Percentiles rank a stretch among this genome's conserved stretches.
Conservation (phyloP, 1,139 yeast genomes). For the Kodamaea alishanica region DNA sequence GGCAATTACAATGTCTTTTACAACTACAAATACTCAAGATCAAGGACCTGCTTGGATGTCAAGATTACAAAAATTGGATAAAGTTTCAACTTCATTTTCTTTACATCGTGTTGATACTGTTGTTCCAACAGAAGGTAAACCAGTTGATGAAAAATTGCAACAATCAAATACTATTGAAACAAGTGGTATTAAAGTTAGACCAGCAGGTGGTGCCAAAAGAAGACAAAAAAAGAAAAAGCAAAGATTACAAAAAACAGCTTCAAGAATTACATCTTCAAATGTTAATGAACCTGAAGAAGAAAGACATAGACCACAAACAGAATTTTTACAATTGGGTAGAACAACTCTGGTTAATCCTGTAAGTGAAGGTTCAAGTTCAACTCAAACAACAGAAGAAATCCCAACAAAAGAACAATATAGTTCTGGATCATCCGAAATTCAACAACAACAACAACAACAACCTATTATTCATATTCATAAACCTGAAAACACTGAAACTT, state of each 20-base stretch:
- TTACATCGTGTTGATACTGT: constrained; percentile 73
- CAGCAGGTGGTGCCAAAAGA: constrained; percentile 74
- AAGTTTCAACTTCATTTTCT: constrained; percentile 70
- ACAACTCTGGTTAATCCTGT: constrained; percentile 19
- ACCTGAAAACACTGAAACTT: constrained; percentile 3
- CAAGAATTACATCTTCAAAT: constrained; percentile 11
- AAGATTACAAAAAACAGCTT: constrained; percentile 13
- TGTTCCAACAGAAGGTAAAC: constrained; percentile 5
- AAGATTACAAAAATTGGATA: constrained; percentile 77
- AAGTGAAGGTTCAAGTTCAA: constrained; percentile 10
- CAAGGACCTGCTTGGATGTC: constrained; percentile 74
- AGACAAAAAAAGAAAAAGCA: constrained; percentile 37
- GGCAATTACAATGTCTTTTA: constrained; percentile 90
- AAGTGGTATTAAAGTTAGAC: constrained; percentile 65
- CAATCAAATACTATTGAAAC: constrained; percentile 50
- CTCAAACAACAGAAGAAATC: constrained; percentile 9
- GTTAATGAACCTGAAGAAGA: constrained; percentile 25
- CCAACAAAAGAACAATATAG: constrained; percentile 12
- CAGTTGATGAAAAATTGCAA: constrained; percentile 14
- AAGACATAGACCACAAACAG: constrained; percentile 40
- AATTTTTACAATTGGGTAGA: constrained; percentile 42
- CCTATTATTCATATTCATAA: neutral
- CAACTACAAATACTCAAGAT: constrained; percentile 62
- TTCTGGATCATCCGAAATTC: constrained; percentile 7
- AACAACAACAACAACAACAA: constrained; percentile 1